Base-by-base conservation (phyloP, 2,329 filamentous ascomycete species). In the Pezizomycotina sp. region DNA sequence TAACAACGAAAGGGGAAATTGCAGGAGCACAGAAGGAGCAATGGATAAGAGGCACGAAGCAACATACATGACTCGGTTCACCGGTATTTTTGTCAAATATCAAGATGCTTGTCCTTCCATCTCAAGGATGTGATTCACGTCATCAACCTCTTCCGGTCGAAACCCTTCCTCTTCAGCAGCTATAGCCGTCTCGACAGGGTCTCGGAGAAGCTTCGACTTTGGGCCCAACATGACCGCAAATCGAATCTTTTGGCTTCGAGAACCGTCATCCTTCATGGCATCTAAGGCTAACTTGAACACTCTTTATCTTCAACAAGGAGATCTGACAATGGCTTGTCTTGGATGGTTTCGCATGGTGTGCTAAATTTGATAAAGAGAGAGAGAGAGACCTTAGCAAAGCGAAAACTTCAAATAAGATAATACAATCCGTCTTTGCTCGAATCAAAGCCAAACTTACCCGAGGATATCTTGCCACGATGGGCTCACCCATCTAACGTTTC, bases 41-140 rank as follows among this genome's bases (percentile, higher is more conserved):
- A 22, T 33, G 27, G 18, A 7, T 31, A 25, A 22, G 27, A 14
- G 42, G 37, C 31, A 19, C 27, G 25, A 31, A 26, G 33, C 38
- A 36, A 68, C 79, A 65, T 69, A 91, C 82, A 65, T 95, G 86
- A 53, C 81, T 89, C 55, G 89, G 80, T 37, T 75, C 77, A 33
- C 82, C 83, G 23, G 82, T 80, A 8, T 77, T 70, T 44, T 78
- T 74, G 56, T 95, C 84, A 55, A 92, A 95, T 5, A 95, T 82
- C 77, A 95, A 92, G 53, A 98, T 98, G 14, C 89, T 59, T 98
- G 89, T 5, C 81, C 91, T 60, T 98, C 91, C 42, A 98, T 68
- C 45, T 83, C 77, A 42, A 92, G 65, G 24, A 71, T 65, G 38
- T 66, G 60, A 34, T 66, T 58, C n/a, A 61, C 57, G 10, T 58